Evolutionary conservation across 2,329 filamentous ascomycete genomes (phyloP).

Genomic region (Ascochyta koolunga): DNA sequence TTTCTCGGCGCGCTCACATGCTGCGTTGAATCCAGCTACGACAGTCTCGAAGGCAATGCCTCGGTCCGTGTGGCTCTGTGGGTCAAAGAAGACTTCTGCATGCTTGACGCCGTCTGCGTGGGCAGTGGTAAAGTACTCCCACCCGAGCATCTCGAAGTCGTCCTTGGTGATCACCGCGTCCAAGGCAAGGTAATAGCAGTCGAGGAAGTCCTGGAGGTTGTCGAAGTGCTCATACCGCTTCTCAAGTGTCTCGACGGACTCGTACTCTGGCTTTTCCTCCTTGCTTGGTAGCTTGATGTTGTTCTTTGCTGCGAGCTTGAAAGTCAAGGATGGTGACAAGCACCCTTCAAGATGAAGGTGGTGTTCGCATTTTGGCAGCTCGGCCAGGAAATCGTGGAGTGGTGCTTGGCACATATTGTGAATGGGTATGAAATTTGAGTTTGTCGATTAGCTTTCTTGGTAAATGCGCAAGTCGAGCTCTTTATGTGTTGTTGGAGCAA

Average conservation of each 20-base stretch:
- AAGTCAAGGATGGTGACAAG: constrained; percentile 72
- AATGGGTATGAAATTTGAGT: not conserved
- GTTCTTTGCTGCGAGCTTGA: constrained; percentile 71
- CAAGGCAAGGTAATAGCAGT: constrained; percentile 80
- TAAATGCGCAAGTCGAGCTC: not conserved
- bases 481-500: constrained; percentile 11
- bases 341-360: constrained; percentile 82
- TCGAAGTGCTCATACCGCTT: constrained; percentile 71
- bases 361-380: constrained; percentile 79
- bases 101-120: constrained; percentile 70
- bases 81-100: constrained; percentile 82
- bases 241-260: constrained; percentile 63
- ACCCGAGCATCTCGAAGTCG: constrained; percentile 77
- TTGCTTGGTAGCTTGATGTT: constrained; percentile 61
- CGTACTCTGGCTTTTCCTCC: constrained; percentile 65
- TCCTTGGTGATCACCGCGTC: constrained; percentile 66
- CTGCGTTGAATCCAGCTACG: constrained; percentile 66
- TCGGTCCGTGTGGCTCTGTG: constrained; percentile 72
- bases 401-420: constrained; percentile 13
- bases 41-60: constrained; percentile 69
- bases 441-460: constrained; percentile 4
- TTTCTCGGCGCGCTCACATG: constrained; percentile 63
- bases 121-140: constrained; percentile 72
- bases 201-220: constrained; percentile 77
- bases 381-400: constrained; percentile 27